Evolutionary conservation across 2,329 filamentous ascomycete species (phyloP).

Genomic region (Trichoderma lentiforme): DNA sequence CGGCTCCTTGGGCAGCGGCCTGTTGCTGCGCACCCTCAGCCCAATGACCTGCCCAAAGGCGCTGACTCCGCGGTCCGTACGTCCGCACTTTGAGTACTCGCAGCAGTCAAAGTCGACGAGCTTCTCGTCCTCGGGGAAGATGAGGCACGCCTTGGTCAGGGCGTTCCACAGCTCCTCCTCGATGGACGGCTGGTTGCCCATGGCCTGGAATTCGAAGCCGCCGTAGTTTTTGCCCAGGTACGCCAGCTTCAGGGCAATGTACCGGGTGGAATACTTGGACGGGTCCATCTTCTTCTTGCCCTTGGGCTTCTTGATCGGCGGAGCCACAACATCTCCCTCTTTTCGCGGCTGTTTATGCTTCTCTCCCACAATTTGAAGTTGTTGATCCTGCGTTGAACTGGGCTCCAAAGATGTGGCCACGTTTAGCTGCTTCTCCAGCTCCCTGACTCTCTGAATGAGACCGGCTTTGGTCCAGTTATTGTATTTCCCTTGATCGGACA

Average conservation of each 20-base stretch:
- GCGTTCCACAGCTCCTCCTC: slow-evolving; percentile 95
- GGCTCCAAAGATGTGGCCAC: slow-evolving; percentile 21
- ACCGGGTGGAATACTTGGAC: slow-evolving; percentile 74
- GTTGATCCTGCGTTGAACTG: neutral
- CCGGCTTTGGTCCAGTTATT: slow-evolving; percentile 64
- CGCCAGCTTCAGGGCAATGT: slow-evolving; percentile 88
- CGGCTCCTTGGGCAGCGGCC: slow-evolving; percentile 49
- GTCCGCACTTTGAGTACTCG: slow-evolving; percentile 92
- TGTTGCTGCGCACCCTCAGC: slow-evolving; percentile 75
- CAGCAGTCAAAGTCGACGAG: slow-evolving; percentile 75
- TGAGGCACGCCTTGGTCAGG: slow-evolving; percentile 74
- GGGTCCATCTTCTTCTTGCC: slow-evolving; percentile 65
- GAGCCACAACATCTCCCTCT: neutral
- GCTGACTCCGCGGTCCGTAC: slow-evolving; percentile 90
- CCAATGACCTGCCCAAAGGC: slow-evolving; percentile 95
- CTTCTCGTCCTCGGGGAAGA: slow-evolving; percentile 64
- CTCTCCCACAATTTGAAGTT: neutral
- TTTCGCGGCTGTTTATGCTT: neutral
- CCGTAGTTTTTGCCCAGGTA: slow-evolving; percentile 91
- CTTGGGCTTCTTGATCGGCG: slow-evolving; percentile 37
- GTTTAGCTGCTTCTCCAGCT: slow-evolving; percentile 64
- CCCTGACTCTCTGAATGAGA: slow-evolving; percentile 64
- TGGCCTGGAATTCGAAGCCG: slow-evolving; percentile 83
- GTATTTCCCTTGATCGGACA: slow-evolving; percentile 47
- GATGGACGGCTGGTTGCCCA: slow-evolving; percentile 72